Evolutionary conservation across 306 rosid genomes (phyloP).

Genomic region (Castanea mollissima): DNA sequence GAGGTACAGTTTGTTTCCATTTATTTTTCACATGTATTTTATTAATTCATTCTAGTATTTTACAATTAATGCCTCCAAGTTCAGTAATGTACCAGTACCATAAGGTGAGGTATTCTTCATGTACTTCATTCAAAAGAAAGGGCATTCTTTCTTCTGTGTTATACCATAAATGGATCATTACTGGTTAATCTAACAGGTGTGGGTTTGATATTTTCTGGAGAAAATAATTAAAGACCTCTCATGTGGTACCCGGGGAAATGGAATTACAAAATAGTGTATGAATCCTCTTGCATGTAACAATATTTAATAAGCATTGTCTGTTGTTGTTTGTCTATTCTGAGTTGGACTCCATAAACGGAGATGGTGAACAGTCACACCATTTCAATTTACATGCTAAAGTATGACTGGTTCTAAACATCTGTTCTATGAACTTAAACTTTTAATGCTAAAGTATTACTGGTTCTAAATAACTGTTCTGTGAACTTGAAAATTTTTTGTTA

Average conservation of each 20-base stretch:
- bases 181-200: background rate
- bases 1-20: conserved; percentile 51
- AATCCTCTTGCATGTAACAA: background rate
- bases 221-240: background rate
- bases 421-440: background rate
- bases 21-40: conserved; percentile 3
- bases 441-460: background rate
- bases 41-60: conserved; percentile 10
- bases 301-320: background rate
- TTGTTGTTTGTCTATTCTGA: background rate
- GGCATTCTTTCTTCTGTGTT: background rate
- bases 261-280: background rate
- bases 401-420: background rate
- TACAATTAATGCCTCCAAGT: background rate
- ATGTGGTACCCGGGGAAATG: background rate
- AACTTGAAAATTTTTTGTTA: background rate
- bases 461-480: background rate
- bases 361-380: background rate
- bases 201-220: conserved; percentile 12
- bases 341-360: background rate
- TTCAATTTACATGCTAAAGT: background rate
- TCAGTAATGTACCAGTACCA: background rate
- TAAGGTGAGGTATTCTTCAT: background rate
- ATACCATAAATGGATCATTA: background rate
- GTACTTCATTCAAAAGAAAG: background rate